Base-by-base conservation (phyloP, 2,329 filamentous ascomycete genomes). In the Pseudogymnoascus sp. region DNA sequence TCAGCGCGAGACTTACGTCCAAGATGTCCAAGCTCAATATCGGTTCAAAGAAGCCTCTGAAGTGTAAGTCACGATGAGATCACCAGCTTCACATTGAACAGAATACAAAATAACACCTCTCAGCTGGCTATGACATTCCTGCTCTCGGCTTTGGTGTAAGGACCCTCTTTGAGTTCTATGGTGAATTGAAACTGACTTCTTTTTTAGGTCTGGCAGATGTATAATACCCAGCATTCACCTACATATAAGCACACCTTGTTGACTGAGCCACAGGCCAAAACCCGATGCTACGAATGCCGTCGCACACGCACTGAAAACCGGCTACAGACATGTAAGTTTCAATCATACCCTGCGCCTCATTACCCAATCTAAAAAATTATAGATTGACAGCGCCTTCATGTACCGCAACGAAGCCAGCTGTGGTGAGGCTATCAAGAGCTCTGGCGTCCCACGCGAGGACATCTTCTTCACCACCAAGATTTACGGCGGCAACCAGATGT, bases 401-500 rank as follows among this genome's bases (percentile, higher is more conserved):
- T 87, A 87, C 71, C 75, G 75, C 39, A 87, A 87, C 67, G 84
- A 87, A 73, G 75, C 74, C 8, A 79, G 83, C 47, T 81, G 80
- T 61, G 79, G 78, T 0, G 73, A 76, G 11, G 84, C 82, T 8
- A 82, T 87, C 65, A 73, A 76, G 1, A 76, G 77, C 62, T 80
- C 81, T 5, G 76, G 77, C 1, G 70, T 86, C 59, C 78, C 81
- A 11, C 80, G 85, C 6, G 77, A 78, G 23, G 73, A 83, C 37
- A 76, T 86, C 63, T 87, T 86, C 76, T 86, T 85, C 73, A 87
- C 85, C 5, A 84, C 80, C 66, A 87, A 87, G 71, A 79, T 87
- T 6, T 81, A 81, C 3, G 76, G 78, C 1, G 81, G 81, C 61
- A 75, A 71, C 11, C 60, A 71, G 2, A 78, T 84, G 71, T 80